Evolutionary conservation across 2,329 filamentous ascomycete genomes (phyloP).

Genomic region (Ophiostoma novo-ulmi): DNA sequence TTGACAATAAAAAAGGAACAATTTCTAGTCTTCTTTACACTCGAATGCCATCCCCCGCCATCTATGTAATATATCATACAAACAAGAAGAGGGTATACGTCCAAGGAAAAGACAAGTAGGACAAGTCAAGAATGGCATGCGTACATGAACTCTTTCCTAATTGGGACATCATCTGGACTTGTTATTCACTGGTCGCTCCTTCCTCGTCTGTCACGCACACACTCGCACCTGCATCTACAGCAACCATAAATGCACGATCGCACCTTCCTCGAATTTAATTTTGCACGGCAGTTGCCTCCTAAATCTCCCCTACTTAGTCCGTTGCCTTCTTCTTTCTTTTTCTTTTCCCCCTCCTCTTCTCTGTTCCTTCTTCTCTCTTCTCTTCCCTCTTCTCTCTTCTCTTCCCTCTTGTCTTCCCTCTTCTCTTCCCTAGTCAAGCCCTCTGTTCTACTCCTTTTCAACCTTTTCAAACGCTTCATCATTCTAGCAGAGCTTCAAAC

Average conservation of each 20-base stretch:
- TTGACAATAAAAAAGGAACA: too few relatives aligned
- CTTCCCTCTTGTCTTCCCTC: neutral
- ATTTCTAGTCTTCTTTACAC: too few relatives aligned
- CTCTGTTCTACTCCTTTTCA: neutral
- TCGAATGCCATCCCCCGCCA: too few relatives aligned
- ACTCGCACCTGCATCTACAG: neutral
- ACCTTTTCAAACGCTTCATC: neutral
- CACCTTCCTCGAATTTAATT: neutral
- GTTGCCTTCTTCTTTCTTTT: neutral
- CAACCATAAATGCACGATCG: neutral
- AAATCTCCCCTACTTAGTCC: neutral
- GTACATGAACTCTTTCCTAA: neutral
- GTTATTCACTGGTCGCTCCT: conserved; percentile 51
- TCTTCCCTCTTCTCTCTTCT: neutral
- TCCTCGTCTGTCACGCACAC: conserved; percentile 37
- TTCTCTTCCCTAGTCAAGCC: neutral
- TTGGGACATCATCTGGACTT: conserved; percentile 49
- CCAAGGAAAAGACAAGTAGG: neutral
- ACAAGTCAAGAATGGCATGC: neutral
- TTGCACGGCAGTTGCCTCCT: neutral
- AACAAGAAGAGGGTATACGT: neutral
- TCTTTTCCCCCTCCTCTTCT: neutral
- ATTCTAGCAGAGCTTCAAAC: neutral
- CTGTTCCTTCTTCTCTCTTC: neutral
- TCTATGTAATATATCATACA: too few relatives aligned